A percentile compares a stretch with the other conserved stretches of the same genome.
phyloP scores from a whole-genome alignment of 176 grass and related monocot genomes.

The Canna indica region DNA sequence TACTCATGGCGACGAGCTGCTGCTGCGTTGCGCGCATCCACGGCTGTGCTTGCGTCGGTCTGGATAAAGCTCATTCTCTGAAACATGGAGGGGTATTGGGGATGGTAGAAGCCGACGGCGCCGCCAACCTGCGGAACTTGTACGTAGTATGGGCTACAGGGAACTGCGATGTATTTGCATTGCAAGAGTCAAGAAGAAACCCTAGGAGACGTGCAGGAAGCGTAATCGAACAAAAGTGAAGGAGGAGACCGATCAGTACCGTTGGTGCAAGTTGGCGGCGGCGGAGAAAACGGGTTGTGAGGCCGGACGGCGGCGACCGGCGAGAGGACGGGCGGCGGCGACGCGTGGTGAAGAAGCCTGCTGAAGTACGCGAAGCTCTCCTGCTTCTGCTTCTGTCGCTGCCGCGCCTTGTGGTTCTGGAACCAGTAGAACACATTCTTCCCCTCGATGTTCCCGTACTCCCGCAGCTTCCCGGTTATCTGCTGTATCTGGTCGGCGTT shows the following conservation, averaged over 20 bases:
- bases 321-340: not conserved
- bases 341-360: conserved; percentile 33
- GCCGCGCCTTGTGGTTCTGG: conserved; percentile 49
- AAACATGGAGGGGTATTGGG: conserved; percentile 3
- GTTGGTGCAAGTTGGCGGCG: conserved; percentile 14
- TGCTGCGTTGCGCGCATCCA: not conserved
- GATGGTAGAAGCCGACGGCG: conserved; percentile 21
- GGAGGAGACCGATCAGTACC: not conserved
- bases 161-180: conserved; percentile 17
- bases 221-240: not conserved
- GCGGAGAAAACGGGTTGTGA: not conserved
- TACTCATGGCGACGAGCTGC: not conserved
- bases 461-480: conserved; percentile 47
- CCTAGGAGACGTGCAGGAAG: not conserved
- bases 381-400: conserved; percentile 69
- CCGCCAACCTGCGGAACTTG: not conserved
- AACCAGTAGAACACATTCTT: conserved; percentile 62
- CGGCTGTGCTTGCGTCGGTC: not conserved
- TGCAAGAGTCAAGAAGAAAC: not conserved
- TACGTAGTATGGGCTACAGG: conserved; percentile 29
- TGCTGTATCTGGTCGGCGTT: conserved; percentile 72
- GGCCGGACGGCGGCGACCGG: conserved; percentile 11
- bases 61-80: not conserved
- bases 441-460: conserved; percentile 51
- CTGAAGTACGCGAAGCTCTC: conserved; percentile 65